A percentile compares a stretch with the other conserved stretches of the same genome.
Conservation (phyloP, 441 rosid genomes). For the Corymbia citriodora region DNA sequence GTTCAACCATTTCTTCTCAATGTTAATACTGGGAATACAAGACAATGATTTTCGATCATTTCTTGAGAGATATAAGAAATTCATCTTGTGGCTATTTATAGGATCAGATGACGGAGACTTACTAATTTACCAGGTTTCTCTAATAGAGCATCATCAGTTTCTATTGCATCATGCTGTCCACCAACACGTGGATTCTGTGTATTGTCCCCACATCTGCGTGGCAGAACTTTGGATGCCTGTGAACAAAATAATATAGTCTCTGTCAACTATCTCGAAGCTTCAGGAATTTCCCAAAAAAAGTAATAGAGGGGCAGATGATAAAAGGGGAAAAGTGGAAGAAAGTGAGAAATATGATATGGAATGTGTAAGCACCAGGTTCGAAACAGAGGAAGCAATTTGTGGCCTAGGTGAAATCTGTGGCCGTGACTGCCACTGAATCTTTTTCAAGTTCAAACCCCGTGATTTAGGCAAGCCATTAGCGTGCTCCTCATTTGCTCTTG, state of each 20-base stretch:
- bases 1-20: neutral
- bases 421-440: constrained; percentile 49
- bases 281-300: constrained; percentile 7
- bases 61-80: neutral
- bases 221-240: constrained; percentile 52
- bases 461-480: constrained; percentile 13
- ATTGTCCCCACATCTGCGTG: constrained; percentile 33
- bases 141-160: constrained; percentile 20
- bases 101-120: constrained; percentile 14
- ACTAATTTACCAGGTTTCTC: constrained; percentile 46
- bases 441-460: constrained; percentile 33
- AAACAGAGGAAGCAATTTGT: constrained; percentile 60
- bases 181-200: constrained; percentile 14
- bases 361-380: constrained; percentile 53
- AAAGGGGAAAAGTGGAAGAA: constrained; percentile 1
- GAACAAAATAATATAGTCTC: neutral
- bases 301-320: constrained; percentile 3
- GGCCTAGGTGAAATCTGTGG: constrained; percentile 41
- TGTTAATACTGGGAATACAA: neutral
- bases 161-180: constrained; percentile 24
- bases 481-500: constrained; percentile 18
- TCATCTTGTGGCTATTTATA: neutral
- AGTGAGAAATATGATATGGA: constrained; percentile 7
- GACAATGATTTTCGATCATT: neutral
- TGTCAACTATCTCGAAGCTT: constrained; percentile 7